Evolutionary conservation across 73 alveolate species (phyloP).

Genomic region (Paramecium sonneborni): DNA sequence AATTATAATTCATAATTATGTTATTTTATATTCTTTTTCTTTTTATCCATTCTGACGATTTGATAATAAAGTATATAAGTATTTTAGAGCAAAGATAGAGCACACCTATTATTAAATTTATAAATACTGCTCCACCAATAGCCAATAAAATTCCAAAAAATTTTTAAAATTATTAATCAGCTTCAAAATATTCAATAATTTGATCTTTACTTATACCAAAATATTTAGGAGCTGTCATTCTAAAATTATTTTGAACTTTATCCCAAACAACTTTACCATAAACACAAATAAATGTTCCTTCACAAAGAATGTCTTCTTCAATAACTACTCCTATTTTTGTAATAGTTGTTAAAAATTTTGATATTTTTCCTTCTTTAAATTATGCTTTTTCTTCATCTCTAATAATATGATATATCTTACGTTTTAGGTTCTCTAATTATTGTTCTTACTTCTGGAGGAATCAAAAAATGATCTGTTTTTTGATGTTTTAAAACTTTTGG

Average conservation of each 20-base stretch:
- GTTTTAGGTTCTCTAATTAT: background rate
- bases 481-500: background rate
- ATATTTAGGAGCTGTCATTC: background rate
- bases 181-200: slow-evolving; percentile 14
- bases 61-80: background rate
- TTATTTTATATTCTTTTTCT: background rate
- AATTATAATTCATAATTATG: background rate
- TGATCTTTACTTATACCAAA: background rate
- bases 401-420: background rate
- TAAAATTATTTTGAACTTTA: background rate
- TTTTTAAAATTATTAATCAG: background rate
- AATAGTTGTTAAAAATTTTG: background rate
- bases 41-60: background rate
- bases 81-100: background rate
- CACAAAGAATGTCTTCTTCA: background rate
- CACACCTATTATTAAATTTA: background rate
- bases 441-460: background rate
- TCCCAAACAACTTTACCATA: background rate
- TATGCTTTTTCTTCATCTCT: background rate
- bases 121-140: background rate
- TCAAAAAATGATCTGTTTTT: background rate
- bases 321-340: background rate
- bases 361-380: background rate
- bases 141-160: background rate
- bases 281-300: slow-evolving; percentile 11